A percentile compares a stretch with the other conserved stretches of the same genome.
These are phyloP conservation scores for Curvularia lunata DNA, from an alignment of 2,329 filamentous ascomycete genomes.

Conservation along the genomic window DNA sequence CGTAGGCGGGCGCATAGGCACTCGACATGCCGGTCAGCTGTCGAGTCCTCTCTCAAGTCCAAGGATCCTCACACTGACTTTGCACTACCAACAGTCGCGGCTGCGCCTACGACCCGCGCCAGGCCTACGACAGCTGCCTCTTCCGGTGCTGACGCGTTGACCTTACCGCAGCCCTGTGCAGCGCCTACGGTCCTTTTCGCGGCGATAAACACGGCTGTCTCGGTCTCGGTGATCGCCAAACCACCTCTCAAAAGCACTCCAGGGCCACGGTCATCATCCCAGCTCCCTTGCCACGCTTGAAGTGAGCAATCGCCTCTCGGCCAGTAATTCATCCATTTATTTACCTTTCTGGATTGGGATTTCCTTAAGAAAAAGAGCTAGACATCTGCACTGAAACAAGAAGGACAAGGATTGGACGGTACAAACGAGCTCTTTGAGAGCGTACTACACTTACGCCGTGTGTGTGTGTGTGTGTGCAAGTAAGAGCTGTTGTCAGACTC, in stretches of 20 bases:
- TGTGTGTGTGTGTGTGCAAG: conserved; percentile 1
- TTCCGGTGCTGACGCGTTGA: not conserved
- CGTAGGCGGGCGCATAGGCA: conserved; percentile 8
- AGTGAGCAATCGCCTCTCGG: not conserved
- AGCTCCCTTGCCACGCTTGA: not conserved
- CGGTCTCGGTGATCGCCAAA: conserved; percentile 9
- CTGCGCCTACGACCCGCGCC: not conserved
- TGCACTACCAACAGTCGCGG: not conserved
- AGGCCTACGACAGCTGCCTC: not conserved
- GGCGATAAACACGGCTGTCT: conserved; percentile 2
- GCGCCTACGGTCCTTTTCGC: conserved; percentile 2
- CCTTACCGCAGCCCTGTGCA: not conserved
- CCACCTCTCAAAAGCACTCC: conserved; percentile 1
- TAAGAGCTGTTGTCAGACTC: conserved; percentile 5
- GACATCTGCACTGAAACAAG: not conserved
- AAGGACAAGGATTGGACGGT: conserved; percentile 1
- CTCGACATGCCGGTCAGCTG: conserved; percentile 12
- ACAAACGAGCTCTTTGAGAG: not conserved
- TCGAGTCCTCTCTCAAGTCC: conserved; percentile 12
- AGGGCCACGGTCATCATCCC: not conserved
- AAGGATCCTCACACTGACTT: not conserved
- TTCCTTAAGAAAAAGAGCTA: conserved; percentile 2
- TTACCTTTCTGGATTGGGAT: not conserved
- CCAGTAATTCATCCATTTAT: not conserved
- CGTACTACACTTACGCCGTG: not conserved